phyloP scores from a whole-genome alignment of 2,329 filamentous ascomycete species.

The Aspergillus arachidicola region DNA sequence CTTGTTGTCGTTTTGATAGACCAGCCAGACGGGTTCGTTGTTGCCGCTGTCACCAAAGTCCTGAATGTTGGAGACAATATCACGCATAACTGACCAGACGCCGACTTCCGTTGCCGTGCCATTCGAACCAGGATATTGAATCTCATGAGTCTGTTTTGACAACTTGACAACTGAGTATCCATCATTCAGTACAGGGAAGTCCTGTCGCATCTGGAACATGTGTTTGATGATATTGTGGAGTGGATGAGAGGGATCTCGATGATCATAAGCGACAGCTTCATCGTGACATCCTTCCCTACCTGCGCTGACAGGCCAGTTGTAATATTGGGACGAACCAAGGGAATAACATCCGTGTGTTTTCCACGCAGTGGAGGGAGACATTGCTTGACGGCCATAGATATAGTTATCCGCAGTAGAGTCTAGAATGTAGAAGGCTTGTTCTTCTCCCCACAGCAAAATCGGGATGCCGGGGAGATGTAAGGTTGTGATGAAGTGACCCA shows the following conservation, averaged over 20 bases:
- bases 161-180: constrained; percentile 59
- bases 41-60: constrained; percentile 48
- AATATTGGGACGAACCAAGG: constrained; percentile 59
- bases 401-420: constrained; percentile 68
- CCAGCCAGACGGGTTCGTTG: constrained; percentile 50
- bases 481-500: constrained; percentile 62
- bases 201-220: constrained; percentile 62
- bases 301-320: constrained; percentile 59
- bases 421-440: constrained; percentile 65
- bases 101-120: constrained; percentile 58
- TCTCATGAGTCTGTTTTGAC: constrained; percentile 58
- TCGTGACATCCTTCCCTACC: constrained; percentile 60
- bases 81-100: constrained; percentile 63
- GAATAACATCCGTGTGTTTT: constrained; percentile 66
- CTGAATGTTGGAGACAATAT: constrained; percentile 54
- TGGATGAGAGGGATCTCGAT: constrained; percentile 64
- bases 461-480: constrained; percentile 64
- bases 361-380: constrained; percentile 65
- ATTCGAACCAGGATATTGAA: constrained; percentile 56
- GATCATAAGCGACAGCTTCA: constrained; percentile 59
- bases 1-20: constrained; percentile 51
- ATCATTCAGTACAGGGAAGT: constrained; percentile 62
- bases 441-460: constrained; percentile 65
- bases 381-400: constrained; percentile 65
- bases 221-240: constrained; percentile 63